Conservation (phyloP, 495 filamentous ascomycete species). For the Cladorrhinum samala region DNA sequence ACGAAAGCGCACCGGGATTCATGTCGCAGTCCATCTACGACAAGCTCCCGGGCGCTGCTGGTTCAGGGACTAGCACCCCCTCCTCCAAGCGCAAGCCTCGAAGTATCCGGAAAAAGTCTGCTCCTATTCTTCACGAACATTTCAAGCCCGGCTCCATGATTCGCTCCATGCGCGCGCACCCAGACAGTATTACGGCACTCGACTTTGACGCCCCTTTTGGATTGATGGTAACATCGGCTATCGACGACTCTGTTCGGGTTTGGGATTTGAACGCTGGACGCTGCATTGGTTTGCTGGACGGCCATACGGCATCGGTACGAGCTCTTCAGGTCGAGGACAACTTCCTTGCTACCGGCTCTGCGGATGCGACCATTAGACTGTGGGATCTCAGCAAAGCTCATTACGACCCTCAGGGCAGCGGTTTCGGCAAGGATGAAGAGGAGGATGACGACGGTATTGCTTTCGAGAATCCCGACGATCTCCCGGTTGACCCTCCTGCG, state of each 20-base stretch:
- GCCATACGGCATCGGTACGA: constrained; percentile 90
- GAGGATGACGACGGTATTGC: constrained; percentile 56
- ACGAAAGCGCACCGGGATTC: constrained; percentile 60
- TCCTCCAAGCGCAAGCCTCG: constrained; percentile 52
- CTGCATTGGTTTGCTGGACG: constrained; percentile 84
- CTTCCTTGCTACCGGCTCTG: constrained; percentile 88
- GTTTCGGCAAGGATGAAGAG: constrained; percentile 59
- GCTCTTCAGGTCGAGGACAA: constrained; percentile 94
- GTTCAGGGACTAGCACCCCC: constrained; percentile 45
- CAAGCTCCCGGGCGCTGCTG: constrained; percentile 61
- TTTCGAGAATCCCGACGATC: constrained; percentile 54
- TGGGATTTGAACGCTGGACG: constrained; percentile 94
- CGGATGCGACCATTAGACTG: constrained; percentile 89
- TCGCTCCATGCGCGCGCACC: constrained; percentile 79
- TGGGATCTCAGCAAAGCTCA: constrained; percentile 75
- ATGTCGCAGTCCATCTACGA: constrained; percentile 98
- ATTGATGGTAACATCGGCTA: constrained; percentile 86
- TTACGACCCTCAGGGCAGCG: constrained; percentile 56
- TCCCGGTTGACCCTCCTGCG: constrained; percentile 54
- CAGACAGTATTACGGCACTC: constrained; percentile 80
- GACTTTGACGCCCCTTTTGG: constrained; percentile 97
- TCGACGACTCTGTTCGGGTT: constrained; percentile 94
- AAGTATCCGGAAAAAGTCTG: constrained; percentile 65
- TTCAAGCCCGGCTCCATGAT: constrained; percentile 87
- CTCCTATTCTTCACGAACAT: constrained; percentile 94